Evolutionary conservation across 2,329 filamentous ascomycete genomes (phyloP).

Genomic region (Cytospora mali): DNA sequence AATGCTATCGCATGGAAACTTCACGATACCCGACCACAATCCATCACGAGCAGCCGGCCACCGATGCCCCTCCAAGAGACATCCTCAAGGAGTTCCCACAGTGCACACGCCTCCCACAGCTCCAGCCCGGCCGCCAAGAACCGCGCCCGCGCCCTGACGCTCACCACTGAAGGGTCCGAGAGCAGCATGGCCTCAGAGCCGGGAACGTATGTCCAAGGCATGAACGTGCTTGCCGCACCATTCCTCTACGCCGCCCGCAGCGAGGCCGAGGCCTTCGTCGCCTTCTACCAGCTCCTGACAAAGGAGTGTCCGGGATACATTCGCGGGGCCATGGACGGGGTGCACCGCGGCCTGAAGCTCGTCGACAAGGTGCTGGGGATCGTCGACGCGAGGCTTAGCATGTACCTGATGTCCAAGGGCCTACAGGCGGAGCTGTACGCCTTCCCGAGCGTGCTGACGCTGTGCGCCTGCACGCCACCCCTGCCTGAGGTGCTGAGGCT

Average conservation of each 20-base stretch:
- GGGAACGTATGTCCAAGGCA: conserved; percentile 94
- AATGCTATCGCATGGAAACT: conserved; percentile 96
- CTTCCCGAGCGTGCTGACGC: conserved; percentile 90
- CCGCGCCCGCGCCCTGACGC: conserved; percentile 58
- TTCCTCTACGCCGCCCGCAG: conserved; percentile 94
- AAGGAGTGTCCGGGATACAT: conserved; percentile 92
- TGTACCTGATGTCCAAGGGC: conserved; percentile 82
- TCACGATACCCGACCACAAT: conserved; percentile 66
- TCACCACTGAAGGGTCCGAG: conserved; percentile 67
- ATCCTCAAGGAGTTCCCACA: conserved; percentile 35
- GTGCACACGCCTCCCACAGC: conserved; percentile 38
- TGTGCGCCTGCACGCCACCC: conserved; percentile 94
- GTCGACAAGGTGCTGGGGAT: conserved; percentile 92
- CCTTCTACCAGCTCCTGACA: conserved; percentile 86
- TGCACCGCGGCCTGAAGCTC: conserved; percentile 86
- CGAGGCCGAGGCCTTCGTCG: conserved; percentile 91
- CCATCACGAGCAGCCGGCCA: conserved; percentile 45
- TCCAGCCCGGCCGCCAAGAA: conserved; percentile 51
- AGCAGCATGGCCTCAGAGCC: conserved; percentile 61
- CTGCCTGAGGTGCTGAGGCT: conserved; percentile 88
- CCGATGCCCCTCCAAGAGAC: conserved; percentile 39
- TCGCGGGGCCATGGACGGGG: conserved; percentile 93
- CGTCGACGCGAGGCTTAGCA: conserved; percentile 84
- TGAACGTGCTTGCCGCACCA: conserved; percentile 96
- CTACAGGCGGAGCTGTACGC: conserved; percentile 94